These are phyloP conservation scores for Rhizopus arrhizus DNA, from an alignment of 371 early-diverging fungal genomes.

Conservation along the genomic window DNA sequence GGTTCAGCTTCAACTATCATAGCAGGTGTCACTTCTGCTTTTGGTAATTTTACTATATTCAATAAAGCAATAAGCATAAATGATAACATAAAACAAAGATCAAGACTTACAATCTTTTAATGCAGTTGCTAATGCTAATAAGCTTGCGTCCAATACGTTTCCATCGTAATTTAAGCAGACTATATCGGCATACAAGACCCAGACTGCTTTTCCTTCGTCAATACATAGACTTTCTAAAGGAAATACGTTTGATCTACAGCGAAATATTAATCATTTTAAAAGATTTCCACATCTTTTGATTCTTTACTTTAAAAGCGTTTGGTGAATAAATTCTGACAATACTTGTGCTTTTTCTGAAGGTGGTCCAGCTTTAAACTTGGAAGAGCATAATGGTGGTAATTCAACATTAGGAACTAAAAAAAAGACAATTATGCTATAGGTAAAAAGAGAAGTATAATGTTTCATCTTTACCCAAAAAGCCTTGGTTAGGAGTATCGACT, in stretches of 20 bases:
- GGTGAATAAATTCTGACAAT: constrained; percentile 76
- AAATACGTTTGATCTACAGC: constrained; percentile 58
- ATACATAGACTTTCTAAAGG: constrained; percentile 80
- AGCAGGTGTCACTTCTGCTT: constrained; percentile 56
- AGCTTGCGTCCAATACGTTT: constrained; percentile 85
- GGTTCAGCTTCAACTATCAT: constrained; percentile 67
- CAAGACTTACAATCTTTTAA: constrained; percentile 63
- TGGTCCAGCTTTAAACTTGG: constrained; percentile 84
- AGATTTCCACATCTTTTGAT: not conserved
- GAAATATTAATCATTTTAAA: not conserved
- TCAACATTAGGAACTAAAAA: constrained; percentile 86
- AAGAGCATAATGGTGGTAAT: constrained; percentile 84
- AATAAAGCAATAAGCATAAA: not conserved
- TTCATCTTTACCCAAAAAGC: constrained; percentile 70
- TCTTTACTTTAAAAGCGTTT: constrained; percentile 64
- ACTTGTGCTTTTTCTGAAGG: constrained; percentile 86
- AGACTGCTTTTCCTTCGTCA: constrained; percentile 80
- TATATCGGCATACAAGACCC: constrained; percentile 90
- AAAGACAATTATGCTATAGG: not conserved
- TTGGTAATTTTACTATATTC: constrained; percentile 65
- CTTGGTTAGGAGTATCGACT: constrained; percentile 67
- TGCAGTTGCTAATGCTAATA: constrained; percentile 77
- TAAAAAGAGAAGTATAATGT: not conserved
- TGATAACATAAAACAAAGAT: not conserved
- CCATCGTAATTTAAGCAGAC: constrained; percentile 92